phyloP scores from a whole-genome alignment of 2,329 filamentous ascomycete species.

The Tolypocladium paradoxum region DNA sequence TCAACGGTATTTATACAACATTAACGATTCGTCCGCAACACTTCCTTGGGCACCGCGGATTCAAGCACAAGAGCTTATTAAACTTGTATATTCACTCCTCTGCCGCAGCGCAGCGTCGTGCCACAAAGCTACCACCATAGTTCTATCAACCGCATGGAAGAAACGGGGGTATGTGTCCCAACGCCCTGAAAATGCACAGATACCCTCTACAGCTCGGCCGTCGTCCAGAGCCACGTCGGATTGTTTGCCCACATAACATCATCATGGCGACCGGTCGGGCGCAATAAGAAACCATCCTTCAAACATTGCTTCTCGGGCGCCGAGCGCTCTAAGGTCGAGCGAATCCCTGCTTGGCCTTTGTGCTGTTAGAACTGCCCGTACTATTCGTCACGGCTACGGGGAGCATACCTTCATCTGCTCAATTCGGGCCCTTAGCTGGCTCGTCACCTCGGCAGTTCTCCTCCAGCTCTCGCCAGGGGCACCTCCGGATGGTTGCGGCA shows the following conservation, averaged over 20 bases:
- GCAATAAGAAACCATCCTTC: not conserved
- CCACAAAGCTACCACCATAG: not conserved
- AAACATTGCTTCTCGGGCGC: slow-evolving; percentile 1
- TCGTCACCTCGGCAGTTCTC: slow-evolving; percentile 92
- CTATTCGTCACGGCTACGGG: not conserved
- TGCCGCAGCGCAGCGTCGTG: not conserved
- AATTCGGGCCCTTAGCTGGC: slow-evolving; percentile 91
- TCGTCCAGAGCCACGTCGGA: not conserved
- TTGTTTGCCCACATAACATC: slow-evolving; percentile 1
- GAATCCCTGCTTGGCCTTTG: slow-evolving; percentile 17
- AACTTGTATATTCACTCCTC: not conserved
- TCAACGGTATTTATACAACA: not conserved
- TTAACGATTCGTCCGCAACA: not conserved
- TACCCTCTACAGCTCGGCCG: slow-evolving; percentile 1
- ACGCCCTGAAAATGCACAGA: slow-evolving; percentile 22
- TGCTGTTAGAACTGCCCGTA: not conserved
- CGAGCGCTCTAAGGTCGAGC: slow-evolving; percentile 14
- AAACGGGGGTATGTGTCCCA: slow-evolving; percentile 20
- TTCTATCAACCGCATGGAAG: slow-evolving; percentile 8
- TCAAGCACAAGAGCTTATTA: not conserved
- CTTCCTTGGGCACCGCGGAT: not conserved
- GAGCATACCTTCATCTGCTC: slow-evolving; percentile 83
- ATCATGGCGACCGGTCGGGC: slow-evolving; percentile 1
- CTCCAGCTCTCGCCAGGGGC: slow-evolving; percentile 74
- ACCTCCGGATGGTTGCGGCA: slow-evolving; percentile 22